A percentile compares a stretch with the other conserved stretches of the same genome.
These are phyloP conservation scores for Lasiosphaeria hispida DNA, from an alignment of 495 filamentous ascomycete genomes.

Conservation along the genomic window DNA sequence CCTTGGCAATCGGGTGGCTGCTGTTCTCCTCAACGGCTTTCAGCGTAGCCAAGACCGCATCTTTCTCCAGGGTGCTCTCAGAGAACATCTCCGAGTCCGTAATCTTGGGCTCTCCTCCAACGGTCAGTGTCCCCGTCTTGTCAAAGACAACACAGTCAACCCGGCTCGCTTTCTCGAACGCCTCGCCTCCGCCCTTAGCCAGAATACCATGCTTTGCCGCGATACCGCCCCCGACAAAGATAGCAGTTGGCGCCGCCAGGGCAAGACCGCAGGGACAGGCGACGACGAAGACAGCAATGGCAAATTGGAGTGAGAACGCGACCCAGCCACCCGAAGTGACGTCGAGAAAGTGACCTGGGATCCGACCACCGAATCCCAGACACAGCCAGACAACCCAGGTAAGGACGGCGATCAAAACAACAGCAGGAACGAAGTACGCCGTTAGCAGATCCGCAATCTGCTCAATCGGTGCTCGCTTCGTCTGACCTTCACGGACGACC, in stretches of 20 bases:
- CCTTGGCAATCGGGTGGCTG: conserved; percentile 82
- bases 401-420: conserved; percentile 74
- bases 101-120: conserved; percentile 77
- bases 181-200: conserved; percentile 92
- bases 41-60: conserved; percentile 48
- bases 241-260: conserved; percentile 86
- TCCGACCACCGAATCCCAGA: conserved; percentile 64
- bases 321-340: conserved; percentile 72
- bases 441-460: conserved; percentile 80
- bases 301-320: conserved; percentile 85
- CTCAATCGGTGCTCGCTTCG: conserved; percentile 82
- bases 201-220: conserved; percentile 87
- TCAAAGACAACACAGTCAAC: conserved; percentile 91
- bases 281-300: conserved; percentile 92
- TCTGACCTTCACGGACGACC: conserved; percentile 88
- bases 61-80: conserved; percentile 14
- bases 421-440: conserved; percentile 82
- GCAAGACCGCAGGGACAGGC: conserved; percentile 93
- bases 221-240: conserved; percentile 87
- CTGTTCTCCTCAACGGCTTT: conserved; percentile 75
- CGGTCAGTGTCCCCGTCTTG: conserved; percentile 90
- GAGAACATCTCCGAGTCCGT: conserved; percentile 62
- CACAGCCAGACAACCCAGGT: conserved; percentile 85
- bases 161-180: conserved; percentile 88
- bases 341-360: conserved; percentile 67